These are phyloP conservation scores for Colletotrichum camelliae DNA, from an alignment of 2,329 filamentous ascomycete genomes.

Conservation along the genomic window DNA sequence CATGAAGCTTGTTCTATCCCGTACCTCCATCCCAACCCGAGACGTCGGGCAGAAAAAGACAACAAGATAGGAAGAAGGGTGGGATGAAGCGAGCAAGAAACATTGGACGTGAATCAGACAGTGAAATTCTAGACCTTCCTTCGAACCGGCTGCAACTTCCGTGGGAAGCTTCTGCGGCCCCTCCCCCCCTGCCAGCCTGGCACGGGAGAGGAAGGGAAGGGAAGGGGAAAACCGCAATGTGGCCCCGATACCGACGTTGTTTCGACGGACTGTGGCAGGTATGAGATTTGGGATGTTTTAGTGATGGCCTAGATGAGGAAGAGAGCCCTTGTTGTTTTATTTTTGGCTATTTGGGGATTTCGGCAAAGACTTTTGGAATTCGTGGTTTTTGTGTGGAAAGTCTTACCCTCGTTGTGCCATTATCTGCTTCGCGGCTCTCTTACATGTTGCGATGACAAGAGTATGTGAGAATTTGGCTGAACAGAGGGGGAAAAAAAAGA, in stretches of 20 bases:
- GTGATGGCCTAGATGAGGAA: not conserved
- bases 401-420: not conserved
- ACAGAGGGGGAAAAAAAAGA: not conserved
- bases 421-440: not conserved
- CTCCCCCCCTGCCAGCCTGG: not conserved
- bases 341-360: not conserved
- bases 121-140: not conserved
- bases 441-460: not conserved
- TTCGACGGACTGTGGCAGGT: not conserved
- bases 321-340: not conserved
- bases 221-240: not conserved
- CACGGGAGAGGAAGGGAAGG: not conserved
- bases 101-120: not conserved
- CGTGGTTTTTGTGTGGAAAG: not conserved
- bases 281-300: not conserved
- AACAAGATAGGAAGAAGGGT: no score
- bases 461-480: not conserved
- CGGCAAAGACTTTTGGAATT: not conserved
- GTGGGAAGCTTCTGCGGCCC: not conserved
- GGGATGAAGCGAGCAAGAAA: not conserved
- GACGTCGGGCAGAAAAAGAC: not conserved
- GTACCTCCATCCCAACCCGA: not conserved
- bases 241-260: constrained; percentile 5
- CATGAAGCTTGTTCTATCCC: not conserved
- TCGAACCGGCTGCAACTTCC: not conserved